Evolutionary conservation across 208 protist genomes (phyloP), one percentile per base, ranked within the genome.

Genomic region (Leishmania tarentolae): DNA sequence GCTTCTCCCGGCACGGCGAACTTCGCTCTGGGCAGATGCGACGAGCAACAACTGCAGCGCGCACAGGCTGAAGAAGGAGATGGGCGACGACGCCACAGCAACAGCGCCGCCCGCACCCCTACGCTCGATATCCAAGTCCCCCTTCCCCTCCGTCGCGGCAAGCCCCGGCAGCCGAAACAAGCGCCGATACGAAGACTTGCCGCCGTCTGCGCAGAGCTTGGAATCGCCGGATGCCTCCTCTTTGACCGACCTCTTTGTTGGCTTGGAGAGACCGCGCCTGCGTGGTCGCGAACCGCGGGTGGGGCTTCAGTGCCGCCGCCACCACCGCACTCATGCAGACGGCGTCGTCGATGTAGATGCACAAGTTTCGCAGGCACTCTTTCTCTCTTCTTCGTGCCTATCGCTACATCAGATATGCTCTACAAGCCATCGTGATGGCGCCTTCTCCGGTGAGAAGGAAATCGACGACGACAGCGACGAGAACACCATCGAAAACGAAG

Each of bases 241-340:
- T n/a, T 79, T 85, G 53, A 79, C 82, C 4, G 77, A 85, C 35
- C 75, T 85, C 13, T 85, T 82, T 44, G 82, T 85, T 1, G 82
- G 82, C 6, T 69, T 85, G 44, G 72, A 79, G 77, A 73, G 73
- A 15, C 82, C 82, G 1, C 82, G 78, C 1, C 52, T 65, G 61
- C 71, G 79, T 52, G 17, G 65, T 63, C 65, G 53, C 35, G 35
- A 71, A n/a, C 82, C 31, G 52, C 42, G 28, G 28, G 44, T 61
- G 76, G 17, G 17, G 17, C 13, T 21, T 63, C 57, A 71, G 63
- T 15, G 8, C 11, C 72, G 56, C 47, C 59, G 44, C 17, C 76
- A 59, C 28, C 73, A 69, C 44, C 61, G 17, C 76, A 72, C 65
- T 42, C 56, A 35, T 31, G 0, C 56, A 50, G 74, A 19, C 37